Conservation (phyloP, 208 protist species). For the Trypanosoma rangeli region DNA sequence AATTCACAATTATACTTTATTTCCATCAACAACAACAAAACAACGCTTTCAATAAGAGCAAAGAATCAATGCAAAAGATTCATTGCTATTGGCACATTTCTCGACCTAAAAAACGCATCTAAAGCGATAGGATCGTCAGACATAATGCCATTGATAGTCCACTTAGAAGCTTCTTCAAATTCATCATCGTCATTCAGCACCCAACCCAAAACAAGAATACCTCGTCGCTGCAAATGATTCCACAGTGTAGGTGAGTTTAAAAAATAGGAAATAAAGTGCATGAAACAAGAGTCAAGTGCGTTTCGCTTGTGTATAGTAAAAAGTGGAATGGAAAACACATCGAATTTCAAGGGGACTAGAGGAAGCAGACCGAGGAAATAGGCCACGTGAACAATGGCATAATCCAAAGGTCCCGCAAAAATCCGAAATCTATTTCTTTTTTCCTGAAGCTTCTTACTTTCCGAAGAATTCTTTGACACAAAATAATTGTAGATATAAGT, state of each 20-base stretch:
- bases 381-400: constrained; percentile 46
- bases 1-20: too few species aligned
- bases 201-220: constrained; percentile 70
- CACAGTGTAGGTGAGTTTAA: constrained; percentile 65
- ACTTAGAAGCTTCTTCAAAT: constrained; percentile 45
- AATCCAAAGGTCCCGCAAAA: constrained; percentile 49
- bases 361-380: constrained; percentile 73
- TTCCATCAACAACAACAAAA: constrained; percentile 25
- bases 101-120: constrained; percentile 23
- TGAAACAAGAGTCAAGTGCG: constrained; percentile 21
- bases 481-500: constrained; percentile 58
- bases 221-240: constrained; percentile 68
- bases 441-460: constrained; percentile 15
- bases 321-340: constrained; percentile 80
- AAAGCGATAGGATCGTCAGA: constrained; percentile 56
- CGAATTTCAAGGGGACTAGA: constrained; percentile 49
- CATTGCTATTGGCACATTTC: constrained; percentile 17
- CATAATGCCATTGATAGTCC: constrained; percentile 77
- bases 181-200: constrained; percentile 75
- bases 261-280: constrained; percentile 34
- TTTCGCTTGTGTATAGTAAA: constrained; percentile 47
- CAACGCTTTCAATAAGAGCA: constrained; percentile 2
- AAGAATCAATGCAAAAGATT: constrained; percentile 27
- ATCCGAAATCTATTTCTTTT: constrained; percentile 55
- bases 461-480: constrained; percentile 1